A percentile compares a stretch with the other conserved stretches of the same genome.
phyloP scores from a whole-genome alignment of 225 moss, liverwort and hornwort species.

The Physcomitrium patens region DNA sequence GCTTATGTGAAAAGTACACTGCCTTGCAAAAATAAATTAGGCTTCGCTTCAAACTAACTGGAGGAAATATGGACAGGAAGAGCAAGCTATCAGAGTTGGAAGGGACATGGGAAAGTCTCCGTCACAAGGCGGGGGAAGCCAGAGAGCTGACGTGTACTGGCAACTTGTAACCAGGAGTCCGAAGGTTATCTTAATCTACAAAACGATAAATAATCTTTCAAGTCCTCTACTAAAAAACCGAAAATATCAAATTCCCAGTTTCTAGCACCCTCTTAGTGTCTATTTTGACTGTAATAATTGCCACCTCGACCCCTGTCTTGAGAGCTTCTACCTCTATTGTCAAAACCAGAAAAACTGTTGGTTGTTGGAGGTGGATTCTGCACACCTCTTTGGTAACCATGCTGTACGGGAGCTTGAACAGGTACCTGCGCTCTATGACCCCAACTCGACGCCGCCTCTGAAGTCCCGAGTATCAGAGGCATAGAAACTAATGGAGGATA shows the following conservation, averaged over 20 bases:
- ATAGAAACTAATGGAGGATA: slow-evolving; percentile 41
- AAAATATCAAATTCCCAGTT: too few species aligned
- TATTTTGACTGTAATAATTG: slow-evolving; percentile 41
- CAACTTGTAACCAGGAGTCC: slow-evolving; percentile 24
- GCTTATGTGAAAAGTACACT: too few species aligned
- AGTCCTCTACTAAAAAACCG: not conserved
- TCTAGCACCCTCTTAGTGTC: slow-evolving; percentile 28
- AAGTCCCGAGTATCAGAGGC: slow-evolving; percentile 31
- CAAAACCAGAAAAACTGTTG: slow-evolving; percentile 38
- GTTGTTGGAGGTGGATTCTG: slow-evolving; percentile 36
- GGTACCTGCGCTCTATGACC: slow-evolving; percentile 32
- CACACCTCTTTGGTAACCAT: slow-evolving; percentile 45
- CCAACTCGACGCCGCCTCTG: slow-evolving; percentile 43
- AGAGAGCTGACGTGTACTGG: not conserved
- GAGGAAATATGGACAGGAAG: too few species aligned
- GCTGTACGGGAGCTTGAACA: slow-evolving; percentile 40
- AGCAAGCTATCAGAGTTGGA: too few species aligned
- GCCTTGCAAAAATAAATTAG: too few species aligned
- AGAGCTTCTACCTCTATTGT: slow-evolving; percentile 32
- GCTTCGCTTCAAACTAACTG: too few species aligned
- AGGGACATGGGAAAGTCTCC: too few species aligned
- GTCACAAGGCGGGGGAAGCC: too few species aligned
- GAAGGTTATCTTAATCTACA: slow-evolving; percentile 32
- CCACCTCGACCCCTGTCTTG: slow-evolving; percentile 53
- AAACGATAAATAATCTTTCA: slow-evolving; percentile 33